A percentile compares a stretch with the other conserved stretches of the same genome.
Evolutionary conservation across 2,329 filamentous ascomycete species (phyloP).

Genomic region (Pseudogymnoascus sp.): DNA sequence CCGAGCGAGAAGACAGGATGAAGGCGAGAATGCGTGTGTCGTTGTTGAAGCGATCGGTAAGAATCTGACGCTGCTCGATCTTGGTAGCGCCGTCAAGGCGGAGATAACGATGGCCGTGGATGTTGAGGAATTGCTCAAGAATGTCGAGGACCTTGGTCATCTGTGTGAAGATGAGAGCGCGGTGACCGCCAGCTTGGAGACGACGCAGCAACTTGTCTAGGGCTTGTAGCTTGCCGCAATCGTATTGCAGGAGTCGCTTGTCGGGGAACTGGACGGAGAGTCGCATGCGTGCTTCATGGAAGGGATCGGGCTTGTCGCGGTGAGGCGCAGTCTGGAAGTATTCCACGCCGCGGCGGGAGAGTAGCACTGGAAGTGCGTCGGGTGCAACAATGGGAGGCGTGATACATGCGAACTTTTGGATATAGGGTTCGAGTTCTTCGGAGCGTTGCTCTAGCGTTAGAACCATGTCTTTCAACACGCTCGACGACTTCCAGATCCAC

Average conservation of each 20-base stretch:
- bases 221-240: constrained; percentile 92
- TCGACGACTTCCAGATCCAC: constrained; percentile 69
- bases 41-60: constrained; percentile 95
- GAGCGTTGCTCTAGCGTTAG: constrained; percentile 68
- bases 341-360: constrained; percentile 54
- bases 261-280: constrained; percentile 95
- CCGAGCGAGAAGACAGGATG: constrained; percentile 89
- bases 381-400: constrained; percentile 82
- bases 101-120: constrained; percentile 94
- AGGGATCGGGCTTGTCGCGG: constrained; percentile 65
- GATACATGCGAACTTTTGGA: constrained; percentile 85
- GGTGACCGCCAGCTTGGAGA: constrained; percentile 82
- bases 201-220: constrained; percentile 79
- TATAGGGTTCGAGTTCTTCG: constrained; percentile 61
- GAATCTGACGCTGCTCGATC: constrained; percentile 87
- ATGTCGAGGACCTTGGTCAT: constrained; percentile 99
- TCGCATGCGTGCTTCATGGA: constrained; percentile 88
- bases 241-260: constrained; percentile 90
- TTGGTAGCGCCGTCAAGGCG: constrained; percentile 95
- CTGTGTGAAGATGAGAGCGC: constrained; percentile 95
- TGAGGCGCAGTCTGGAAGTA: constrained; percentile 50
- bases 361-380: constrained; percentile 61
- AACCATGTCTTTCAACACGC: constrained; percentile 58
- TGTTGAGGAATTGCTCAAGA: constrained; percentile 93
- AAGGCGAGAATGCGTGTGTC: constrained; percentile 89